Evolutionary conservation across 2,329 filamentous ascomycete genomes (phyloP), one percentile per base, ranked within the genome.

Genomic region (Diaporthe humulicola): DNA sequence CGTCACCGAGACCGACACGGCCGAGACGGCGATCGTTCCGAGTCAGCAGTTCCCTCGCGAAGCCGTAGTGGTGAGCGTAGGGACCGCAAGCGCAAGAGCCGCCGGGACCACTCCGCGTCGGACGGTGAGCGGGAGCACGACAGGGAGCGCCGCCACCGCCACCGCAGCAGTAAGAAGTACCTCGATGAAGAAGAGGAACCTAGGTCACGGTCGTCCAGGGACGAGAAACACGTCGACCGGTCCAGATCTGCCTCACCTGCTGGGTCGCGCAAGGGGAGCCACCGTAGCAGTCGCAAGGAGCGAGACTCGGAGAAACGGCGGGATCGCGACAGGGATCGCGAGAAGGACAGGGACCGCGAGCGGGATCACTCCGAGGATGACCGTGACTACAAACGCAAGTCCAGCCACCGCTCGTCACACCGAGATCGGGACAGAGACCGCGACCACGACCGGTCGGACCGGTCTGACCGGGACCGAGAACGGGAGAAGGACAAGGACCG

Each of bases 401-500:
- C 74, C n/a, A 60, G 57, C 50, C 74, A 74, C 25, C 67, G 71
- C 70, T 64, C 67, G 25, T 58, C 70, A 60, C 70, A 72, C 48
- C 70, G 70, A 22, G 70, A 72, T n/a, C 40, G 64, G 25, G 64
- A 67, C 64, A 36, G 64, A 25, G 64, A 75, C 33, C 71, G 74
- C 17, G 76, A 78, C 25, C 73, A 75, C 19, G 77, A 79, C 3
- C 71, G 73, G 8, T 73, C 60, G 17, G 71, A 73, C 58, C 73
- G 73, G 19, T 67, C 73, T 22, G 73, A 74, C 30, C 67, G 75
- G n/a, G 77, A 77, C 33, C 66, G 75, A 15, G 77, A 79, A 7
- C 66, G 70, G 10, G 81, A 83, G 28, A 80, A 84, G 42, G 85
- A 86, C 66, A 79, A 82, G 25, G 85, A 84, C 57, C 80, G 82